Base-by-base conservation (phyloP, 164 flowering plant genomes). In the Euptelea pleiosperma region DNA sequence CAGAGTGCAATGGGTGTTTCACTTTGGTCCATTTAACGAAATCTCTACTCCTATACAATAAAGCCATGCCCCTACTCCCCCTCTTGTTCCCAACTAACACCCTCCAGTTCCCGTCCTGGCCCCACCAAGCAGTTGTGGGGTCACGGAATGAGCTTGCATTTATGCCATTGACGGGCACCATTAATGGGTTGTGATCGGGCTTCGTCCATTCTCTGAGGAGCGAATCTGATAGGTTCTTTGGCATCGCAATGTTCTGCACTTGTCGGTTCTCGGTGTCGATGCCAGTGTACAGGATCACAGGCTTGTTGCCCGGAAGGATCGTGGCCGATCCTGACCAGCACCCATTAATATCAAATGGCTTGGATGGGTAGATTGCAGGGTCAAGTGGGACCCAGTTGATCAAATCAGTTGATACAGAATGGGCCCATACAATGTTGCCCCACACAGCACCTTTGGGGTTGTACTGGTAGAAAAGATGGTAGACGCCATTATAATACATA, bases 1-100 rank as follows among this genome's bases (percentile, higher is more conserved):
- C 5, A 0, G 89, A 81, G 59, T 91, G 96, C 11, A 91, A 21
- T 0, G 93, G 89, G 45, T 87, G 89, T 22, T 75, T 41, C 1
- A 83, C 72, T 70, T 74, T 75, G 1, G 40, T 46, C 97, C 97
- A 91, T 0, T 65, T 55, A 25, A 54, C 33, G 54, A 91, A 87
- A 58, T 91, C 91, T 54, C 44, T 69, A 28, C 93, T 87, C 69
- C 72, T 66, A 39, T 86, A 91, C 55, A 91, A 67, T 29, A 55
- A 22, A 0, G 83, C 85, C 16, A 84, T 65, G 16, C 96, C 97
- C 30, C 80, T 63, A 0, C 14, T 55, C 10, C 56, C 46, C 34
- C 71, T 69, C 54, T 55, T 72, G 42, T 79, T 61, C 7, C 97
- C 97, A 0, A 91, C 70, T 4, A 77, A 0, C 8, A 82, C 75